Evolutionary conservation across 495 filamentous ascomycete genomes (phyloP).

Genomic region (Gamarada debralockiae): DNA sequence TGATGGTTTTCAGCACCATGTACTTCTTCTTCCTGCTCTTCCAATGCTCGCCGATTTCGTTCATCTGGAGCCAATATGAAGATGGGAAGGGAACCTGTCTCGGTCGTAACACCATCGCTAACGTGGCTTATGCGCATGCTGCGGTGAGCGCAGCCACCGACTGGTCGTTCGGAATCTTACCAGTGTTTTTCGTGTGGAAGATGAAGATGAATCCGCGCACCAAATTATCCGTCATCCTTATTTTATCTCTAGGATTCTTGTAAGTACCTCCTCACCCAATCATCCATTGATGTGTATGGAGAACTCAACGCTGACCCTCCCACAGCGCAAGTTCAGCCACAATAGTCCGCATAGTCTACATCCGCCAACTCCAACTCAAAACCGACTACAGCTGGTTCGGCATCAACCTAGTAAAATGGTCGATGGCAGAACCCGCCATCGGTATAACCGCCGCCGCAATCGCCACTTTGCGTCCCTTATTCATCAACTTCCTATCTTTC

Average conservation of each 20-base stretch:
- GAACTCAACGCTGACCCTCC: no score
- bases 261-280: constrained; percentile 3
- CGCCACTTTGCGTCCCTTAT: constrained; percentile 25
- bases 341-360: constrained; percentile 34
- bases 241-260: constrained; percentile 31
- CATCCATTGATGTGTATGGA: no score
- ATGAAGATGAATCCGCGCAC: constrained; percentile 30
- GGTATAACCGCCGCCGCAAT: constrained; percentile 24
- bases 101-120: constrained; percentile 9
- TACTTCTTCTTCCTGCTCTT: constrained; percentile 37
- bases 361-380: constrained; percentile 16
- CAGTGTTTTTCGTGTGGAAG: constrained; percentile 37
- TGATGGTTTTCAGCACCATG: constrained; percentile 24
- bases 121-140: constrained; percentile 25
- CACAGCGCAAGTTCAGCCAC: constrained; percentile 24
- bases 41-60: constrained; percentile 34
- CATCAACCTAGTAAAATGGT: constrained; percentile 26
- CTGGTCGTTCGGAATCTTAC: constrained; percentile 35
- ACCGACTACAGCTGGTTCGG: constrained; percentile 19
- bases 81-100: constrained; percentile 19
- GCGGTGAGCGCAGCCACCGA: constrained; percentile 26
- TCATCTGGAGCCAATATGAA: constrained; percentile 30
- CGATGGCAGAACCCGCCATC: constrained; percentile 24
- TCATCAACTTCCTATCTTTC: constrained; percentile 1
- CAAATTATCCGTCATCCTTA: constrained; percentile 27